phyloP scores from a whole-genome alignment of 1,139 yeast genomes.

The Barnettozyma hawaiiensis region DNA sequence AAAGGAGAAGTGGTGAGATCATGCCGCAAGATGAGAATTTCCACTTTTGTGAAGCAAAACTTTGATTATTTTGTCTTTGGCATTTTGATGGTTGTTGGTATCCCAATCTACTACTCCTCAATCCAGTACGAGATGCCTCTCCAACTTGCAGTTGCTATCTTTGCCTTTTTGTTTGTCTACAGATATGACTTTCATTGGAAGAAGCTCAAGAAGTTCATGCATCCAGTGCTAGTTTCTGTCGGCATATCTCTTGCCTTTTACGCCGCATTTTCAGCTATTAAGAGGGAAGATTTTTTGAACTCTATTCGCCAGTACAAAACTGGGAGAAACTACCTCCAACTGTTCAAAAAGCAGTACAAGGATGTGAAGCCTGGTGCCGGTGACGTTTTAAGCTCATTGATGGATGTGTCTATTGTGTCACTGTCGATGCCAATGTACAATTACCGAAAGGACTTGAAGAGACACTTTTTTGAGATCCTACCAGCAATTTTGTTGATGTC shows the following conservation, averaged over 20 bases:
- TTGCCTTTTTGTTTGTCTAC: slow-evolving; percentile 47
- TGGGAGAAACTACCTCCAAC: slow-evolving; percentile 56
- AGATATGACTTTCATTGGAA: slow-evolving; percentile 43
- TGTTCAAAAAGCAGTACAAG: slow-evolving; percentile 40
- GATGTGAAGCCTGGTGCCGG: slow-evolving; percentile 73
- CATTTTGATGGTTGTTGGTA: slow-evolving; percentile 44
- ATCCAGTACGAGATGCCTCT: slow-evolving; percentile 46
- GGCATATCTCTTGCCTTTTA: slow-evolving; percentile 49
- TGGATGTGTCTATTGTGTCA: slow-evolving; percentile 75
- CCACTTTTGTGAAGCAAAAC: slow-evolving; percentile 38
- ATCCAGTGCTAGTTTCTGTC: slow-evolving; percentile 68
- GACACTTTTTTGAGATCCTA: slow-evolving; percentile 52
- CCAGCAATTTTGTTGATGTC: slow-evolving; percentile 58
- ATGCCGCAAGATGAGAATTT: slow-evolving; percentile 24
- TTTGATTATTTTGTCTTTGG: slow-evolving; percentile 53
- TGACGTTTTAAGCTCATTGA: slow-evolving; percentile 60
- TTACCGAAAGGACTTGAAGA: slow-evolving; percentile 57
- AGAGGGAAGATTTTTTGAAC: slow-evolving; percentile 42
- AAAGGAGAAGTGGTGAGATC: slow-evolving; percentile 21
- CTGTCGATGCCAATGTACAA: slow-evolving; percentile 74
- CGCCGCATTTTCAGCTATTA: slow-evolving; percentile 56
- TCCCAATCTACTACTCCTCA: slow-evolving; percentile 49
- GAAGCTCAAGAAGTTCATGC: slow-evolving; percentile 46
- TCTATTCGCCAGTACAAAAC: slow-evolving; percentile 57
- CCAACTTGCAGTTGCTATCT: slow-evolving; percentile 48